phyloP scores from a whole-genome alignment of 495 filamentous ascomycete species.

The Thozetella sp. region DNA sequence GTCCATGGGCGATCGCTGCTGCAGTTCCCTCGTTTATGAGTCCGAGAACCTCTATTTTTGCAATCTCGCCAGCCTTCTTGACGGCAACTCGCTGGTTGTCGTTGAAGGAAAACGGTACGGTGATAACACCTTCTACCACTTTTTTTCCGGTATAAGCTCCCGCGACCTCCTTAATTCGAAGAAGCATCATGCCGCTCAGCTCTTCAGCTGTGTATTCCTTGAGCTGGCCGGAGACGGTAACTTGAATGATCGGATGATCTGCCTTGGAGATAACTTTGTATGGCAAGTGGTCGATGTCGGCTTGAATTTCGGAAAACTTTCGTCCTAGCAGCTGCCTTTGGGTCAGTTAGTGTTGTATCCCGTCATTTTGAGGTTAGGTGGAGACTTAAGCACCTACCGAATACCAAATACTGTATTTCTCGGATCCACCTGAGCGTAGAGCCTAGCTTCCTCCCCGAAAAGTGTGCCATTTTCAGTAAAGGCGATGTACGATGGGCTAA shows the following conservation, averaged over 20 bases:
- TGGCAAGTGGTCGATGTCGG: not conserved
- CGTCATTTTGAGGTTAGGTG: no score
- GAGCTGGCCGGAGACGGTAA: not conserved
- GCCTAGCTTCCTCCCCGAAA: not conserved
- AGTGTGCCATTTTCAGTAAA: not conserved
- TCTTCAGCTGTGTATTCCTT: not conserved
- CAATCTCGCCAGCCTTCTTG: not conserved
- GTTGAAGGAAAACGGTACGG: not conserved
- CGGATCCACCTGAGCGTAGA: not conserved
- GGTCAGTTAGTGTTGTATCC: no score
- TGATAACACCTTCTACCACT: not conserved
- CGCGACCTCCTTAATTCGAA: not conserved
- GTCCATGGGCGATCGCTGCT: not conserved
- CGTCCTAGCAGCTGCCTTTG: not conserved
- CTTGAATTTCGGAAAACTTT: not conserved
- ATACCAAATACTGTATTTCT: not conserved
- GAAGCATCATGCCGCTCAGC: not conserved
- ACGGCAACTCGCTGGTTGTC: not conserved
- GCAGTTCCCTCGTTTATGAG: not conserved
- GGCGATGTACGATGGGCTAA: not conserved
- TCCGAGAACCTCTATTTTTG: not conserved
- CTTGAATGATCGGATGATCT: not conserved
- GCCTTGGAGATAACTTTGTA: not conserved
- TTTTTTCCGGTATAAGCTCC: not conserved
- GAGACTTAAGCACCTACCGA: no score